These are phyloP conservation scores for Colletotrichum chlorophyti DNA, from an alignment of 2,329 filamentous ascomycete genomes.

Conservation along the genomic window DNA sequence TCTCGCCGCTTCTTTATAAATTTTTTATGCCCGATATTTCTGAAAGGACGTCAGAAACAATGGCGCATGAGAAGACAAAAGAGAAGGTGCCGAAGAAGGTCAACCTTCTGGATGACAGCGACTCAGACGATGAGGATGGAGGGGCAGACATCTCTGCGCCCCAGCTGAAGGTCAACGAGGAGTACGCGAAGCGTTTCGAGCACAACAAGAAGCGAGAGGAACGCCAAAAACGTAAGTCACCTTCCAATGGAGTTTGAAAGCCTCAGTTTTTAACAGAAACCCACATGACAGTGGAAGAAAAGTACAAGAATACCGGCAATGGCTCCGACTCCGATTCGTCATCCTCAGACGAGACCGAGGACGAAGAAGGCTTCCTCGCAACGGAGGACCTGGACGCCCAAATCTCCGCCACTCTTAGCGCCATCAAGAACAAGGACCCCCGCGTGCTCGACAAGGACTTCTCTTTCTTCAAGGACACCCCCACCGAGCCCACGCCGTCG, in stretches of 20 bases:
- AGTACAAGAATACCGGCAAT: conserved; percentile 64
- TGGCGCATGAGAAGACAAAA: conserved; percentile 12
- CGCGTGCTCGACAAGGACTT: conserved; percentile 82
- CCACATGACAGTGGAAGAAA: conserved; percentile 80
- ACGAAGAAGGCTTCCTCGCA: conserved; percentile 86
- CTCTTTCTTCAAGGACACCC: conserved; percentile 73
- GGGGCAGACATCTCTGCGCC: conserved; percentile 41
- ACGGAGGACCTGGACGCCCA: conserved; percentile 86
- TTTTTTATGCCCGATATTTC: not conserved
- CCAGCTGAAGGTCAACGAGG: conserved; percentile 83
- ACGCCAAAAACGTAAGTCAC: conserved; percentile 68
- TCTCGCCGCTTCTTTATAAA: no score
- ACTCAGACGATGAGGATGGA: conserved; percentile 54
- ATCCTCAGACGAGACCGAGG: conserved; percentile 82
- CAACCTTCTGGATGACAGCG: conserved; percentile 62
- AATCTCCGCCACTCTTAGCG: conserved; percentile 85
- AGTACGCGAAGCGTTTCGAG: conserved; percentile 89
- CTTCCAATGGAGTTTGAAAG: not conserved
- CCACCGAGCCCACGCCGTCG: conserved; percentile 39
- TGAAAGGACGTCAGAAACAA: not conserved
- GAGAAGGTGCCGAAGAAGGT: conserved; percentile 46
- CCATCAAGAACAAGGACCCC: conserved; percentile 90
- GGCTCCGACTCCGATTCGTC: conserved; percentile 64
- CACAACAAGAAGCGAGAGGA: conserved; percentile 98
- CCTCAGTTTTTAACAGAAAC: not conserved